Evolutionary conservation across 305 asterid genomes (phyloP).

Genomic region (Fraxinus xanthoxyloides): DNA sequence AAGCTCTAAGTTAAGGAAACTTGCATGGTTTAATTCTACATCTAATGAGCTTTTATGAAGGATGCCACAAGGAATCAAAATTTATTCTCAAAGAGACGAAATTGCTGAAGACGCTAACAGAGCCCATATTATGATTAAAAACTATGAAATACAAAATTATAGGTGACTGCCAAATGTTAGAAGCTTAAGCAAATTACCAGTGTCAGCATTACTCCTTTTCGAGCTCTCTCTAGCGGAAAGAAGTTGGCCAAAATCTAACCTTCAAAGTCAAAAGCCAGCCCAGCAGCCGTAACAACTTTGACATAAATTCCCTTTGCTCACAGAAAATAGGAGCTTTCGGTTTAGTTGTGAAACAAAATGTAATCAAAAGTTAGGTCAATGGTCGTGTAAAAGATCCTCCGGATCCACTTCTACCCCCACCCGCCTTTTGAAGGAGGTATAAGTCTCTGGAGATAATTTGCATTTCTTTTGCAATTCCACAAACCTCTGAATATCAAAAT

Average conservation of each 20-base stretch:
- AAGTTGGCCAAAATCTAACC: neutral
- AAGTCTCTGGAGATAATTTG: constrained; percentile 45
- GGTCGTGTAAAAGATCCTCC: constrained; percentile 56
- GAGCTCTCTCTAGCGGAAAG: neutral
- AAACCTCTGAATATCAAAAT: constrained; percentile 68
- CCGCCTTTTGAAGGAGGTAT: constrained; percentile 48
- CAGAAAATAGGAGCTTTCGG: constrained; percentile 22
- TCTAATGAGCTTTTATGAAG: neutral
- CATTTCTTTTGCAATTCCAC: constrained; percentile 73
- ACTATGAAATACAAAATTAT: neutral
- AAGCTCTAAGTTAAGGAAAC: neutral
- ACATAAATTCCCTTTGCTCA: constrained; percentile 18
- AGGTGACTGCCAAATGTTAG: neutral
- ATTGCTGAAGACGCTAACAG: neutral
- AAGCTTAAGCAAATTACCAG: neutral
- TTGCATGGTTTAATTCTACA: neutral
- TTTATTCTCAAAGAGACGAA: neutral
- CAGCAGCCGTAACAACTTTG: constrained; percentile 15
- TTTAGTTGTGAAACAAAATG: neutral
- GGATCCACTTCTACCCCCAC: constrained; percentile 54
- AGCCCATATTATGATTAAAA: neutral
- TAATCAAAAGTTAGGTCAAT: constrained; percentile 23
- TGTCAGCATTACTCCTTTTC: neutral
- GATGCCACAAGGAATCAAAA: neutral
- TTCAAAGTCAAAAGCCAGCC: neutral